These are phyloP conservation scores for Westerdykella sp. DNA, from an alignment of 2,329 filamentous ascomycete genomes.

Conservation along the genomic window DNA sequence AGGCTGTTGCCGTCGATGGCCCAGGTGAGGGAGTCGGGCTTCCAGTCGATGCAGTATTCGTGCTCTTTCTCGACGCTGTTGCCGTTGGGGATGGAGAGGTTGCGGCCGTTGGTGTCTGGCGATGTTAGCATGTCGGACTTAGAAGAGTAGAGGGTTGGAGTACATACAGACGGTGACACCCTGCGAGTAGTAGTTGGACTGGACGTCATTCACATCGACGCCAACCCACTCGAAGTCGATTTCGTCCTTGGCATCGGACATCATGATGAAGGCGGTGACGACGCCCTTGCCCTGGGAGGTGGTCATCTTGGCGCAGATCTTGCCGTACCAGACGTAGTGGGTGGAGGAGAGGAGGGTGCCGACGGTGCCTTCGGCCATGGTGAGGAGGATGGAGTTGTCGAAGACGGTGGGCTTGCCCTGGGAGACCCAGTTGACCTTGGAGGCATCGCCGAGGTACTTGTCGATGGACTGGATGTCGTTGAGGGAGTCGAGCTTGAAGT, in stretches of 20 bases:
- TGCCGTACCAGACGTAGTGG: slow-evolving; percentile 95
- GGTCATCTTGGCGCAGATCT: slow-evolving; percentile 77
- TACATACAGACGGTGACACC: slow-evolving; percentile 81
- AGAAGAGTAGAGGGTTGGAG: not conserved
- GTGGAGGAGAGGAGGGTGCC: slow-evolving; percentile 83
- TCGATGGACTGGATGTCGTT: slow-evolving; percentile 64
- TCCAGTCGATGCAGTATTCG: slow-evolving; percentile 91
- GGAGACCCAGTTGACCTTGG: slow-evolving; percentile 78
- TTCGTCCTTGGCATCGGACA: slow-evolving; percentile 95
- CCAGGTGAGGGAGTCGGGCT: slow-evolving; percentile 80
- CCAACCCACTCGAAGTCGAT: slow-evolving; percentile 97
- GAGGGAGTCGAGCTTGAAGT: slow-evolving; percentile 66
- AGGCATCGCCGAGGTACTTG: slow-evolving; percentile 80
- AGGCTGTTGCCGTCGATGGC: slow-evolving; percentile 72
- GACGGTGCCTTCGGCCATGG: slow-evolving; percentile 78
- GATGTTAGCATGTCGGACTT: slow-evolving; percentile 9
- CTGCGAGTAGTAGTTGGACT: slow-evolving; percentile 97
- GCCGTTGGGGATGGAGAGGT: slow-evolving; percentile 52
- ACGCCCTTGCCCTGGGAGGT: slow-evolving; percentile 81
- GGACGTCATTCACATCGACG: slow-evolving; percentile 65
- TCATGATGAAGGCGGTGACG: slow-evolving; percentile 92
- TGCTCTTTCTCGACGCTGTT: slow-evolving; percentile 76
- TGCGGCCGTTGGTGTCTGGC: slow-evolving; percentile 66
- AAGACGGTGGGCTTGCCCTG: slow-evolving; percentile 67
- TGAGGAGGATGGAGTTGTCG: slow-evolving; percentile 66